Conservation (phyloP, 2,329 filamentous ascomycete species). For the Incumbomyces lentus region DNA sequence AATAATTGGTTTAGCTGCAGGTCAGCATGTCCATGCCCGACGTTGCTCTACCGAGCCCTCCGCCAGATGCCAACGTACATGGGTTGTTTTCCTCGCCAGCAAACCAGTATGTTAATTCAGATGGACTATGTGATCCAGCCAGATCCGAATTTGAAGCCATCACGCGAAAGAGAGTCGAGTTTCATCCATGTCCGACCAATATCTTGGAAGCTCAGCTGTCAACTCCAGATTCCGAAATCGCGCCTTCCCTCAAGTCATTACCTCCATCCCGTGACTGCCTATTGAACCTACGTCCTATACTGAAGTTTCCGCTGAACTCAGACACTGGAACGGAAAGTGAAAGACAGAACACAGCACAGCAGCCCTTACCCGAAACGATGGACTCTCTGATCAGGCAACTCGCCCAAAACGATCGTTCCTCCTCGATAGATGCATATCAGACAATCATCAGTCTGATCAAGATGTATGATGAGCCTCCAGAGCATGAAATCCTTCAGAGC, state of each 20-base stretch:
- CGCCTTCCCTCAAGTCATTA: constrained; percentile 27
- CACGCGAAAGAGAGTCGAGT: constrained; percentile 48
- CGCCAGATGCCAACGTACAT: constrained; percentile 4
- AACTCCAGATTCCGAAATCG: constrained; percentile 22
- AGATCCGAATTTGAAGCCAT: constrained; percentile 3
- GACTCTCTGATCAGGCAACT: constrained; percentile 77
- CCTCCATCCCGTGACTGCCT: constrained; percentile 43
- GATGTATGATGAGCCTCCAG: constrained; percentile 71
- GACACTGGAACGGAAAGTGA: constrained; percentile 12
- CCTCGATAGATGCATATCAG: constrained; percentile 75
- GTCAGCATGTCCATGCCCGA: constrained; percentile 16
- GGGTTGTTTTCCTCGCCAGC: constrained; percentile 3
- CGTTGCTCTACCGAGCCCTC: constrained; percentile 21
- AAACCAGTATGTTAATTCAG: constrained; percentile 11
- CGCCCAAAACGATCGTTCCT: constrained; percentile 59
- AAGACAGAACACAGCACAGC: constrained; percentile 4
- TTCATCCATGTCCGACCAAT: constrained; percentile 45
- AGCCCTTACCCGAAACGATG: constrained; percentile 37
- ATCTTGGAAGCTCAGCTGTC: constrained; percentile 20
- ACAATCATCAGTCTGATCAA: constrained; percentile 66
- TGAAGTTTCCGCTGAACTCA: constrained; percentile 53
- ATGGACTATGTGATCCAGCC: constrained; percentile 12
- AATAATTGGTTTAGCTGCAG: neutral
- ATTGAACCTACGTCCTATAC: constrained; percentile 58
- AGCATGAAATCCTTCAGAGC: constrained; percentile 58